Conservation (phyloP, 2,329 filamentous ascomycete genomes). For the Monosporascus sp. region DNA sequence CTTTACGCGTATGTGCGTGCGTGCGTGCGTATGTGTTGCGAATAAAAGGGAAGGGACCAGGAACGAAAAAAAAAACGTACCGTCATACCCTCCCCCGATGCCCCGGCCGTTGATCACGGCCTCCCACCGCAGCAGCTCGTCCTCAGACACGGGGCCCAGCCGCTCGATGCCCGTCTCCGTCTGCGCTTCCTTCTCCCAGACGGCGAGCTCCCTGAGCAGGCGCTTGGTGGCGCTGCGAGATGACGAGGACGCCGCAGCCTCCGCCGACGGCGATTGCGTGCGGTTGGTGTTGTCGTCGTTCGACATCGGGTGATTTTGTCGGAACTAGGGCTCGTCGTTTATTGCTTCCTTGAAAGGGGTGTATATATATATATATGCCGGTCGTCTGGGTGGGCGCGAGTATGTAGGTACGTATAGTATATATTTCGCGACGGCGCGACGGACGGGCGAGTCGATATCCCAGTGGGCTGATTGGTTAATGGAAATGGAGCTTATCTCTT, state of each 20-base stretch:
- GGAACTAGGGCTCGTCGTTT: too few species aligned
- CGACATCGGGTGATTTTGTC: background rate
- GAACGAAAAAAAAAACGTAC: slow-evolving; percentile 28
- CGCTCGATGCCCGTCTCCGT: slow-evolving; percentile 53
- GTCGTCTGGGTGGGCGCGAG: too few species aligned
- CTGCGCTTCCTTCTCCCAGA: slow-evolving; percentile 44
- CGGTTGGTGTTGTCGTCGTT: background rate
- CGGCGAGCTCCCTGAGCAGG: slow-evolving; percentile 53
- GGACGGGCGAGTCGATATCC: too few species aligned
- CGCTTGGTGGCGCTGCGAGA: slow-evolving; percentile 48
- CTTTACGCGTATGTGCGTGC: too few species aligned
- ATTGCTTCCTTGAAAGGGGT: too few species aligned
- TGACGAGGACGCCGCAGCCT: slow-evolving; percentile 14
- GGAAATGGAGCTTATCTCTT: too few species aligned
- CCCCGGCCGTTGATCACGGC: slow-evolving; percentile 55
- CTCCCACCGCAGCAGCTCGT: slow-evolving; percentile 54
- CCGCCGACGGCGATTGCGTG: slow-evolving; percentile 1
- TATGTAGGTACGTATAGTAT: too few species aligned
- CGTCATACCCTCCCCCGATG: slow-evolving; percentile 51
- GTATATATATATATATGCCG: background rate
- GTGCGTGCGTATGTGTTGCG: background rate
- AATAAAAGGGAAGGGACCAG: background rate
- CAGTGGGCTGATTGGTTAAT: too few species aligned
- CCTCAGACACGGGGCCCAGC: slow-evolving; percentile 48
- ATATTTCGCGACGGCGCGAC: too few species aligned